Percentiles rank a stretch among this genome's conserved stretches.
phyloP scores from a whole-genome alignment of 2,329 filamentous ascomycete genomes.

The Xylaria sp. region DNA sequence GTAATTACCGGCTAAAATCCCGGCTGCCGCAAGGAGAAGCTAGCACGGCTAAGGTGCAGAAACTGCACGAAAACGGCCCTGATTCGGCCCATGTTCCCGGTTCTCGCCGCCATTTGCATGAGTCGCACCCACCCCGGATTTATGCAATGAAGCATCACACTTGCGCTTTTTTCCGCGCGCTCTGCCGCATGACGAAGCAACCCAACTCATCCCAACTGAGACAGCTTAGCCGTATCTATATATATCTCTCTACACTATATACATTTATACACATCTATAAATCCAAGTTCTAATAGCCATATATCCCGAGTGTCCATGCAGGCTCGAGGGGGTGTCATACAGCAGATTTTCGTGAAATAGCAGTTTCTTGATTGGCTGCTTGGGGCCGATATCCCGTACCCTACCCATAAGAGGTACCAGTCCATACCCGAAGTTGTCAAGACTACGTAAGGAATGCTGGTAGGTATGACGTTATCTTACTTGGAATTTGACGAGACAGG shows the following conservation, averaged over 20 bases:
- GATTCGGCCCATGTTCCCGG: conserved; percentile 35
- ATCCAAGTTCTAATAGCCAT: no score
- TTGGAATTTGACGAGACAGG: no score
- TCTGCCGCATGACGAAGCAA: neutral
- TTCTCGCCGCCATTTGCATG: conserved; percentile 29
- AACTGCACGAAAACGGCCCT: conserved; percentile 16
- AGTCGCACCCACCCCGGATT: conserved; percentile 3
- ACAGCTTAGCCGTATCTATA: neutral
- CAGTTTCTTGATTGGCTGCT: no score
- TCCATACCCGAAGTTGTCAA: no score
- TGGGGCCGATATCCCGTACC: no score
- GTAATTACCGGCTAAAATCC: conserved; percentile 38
- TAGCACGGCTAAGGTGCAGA: conserved; percentile 12
- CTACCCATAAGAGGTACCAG: no score
- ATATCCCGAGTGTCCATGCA: neutral
- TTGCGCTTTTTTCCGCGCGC: conserved; percentile 9
- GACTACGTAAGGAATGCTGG: no score
- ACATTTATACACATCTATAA: neutral
- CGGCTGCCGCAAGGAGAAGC: conserved; percentile 29
- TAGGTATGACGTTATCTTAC: no score
- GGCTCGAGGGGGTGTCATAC: neutral
- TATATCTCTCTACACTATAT: neutral
- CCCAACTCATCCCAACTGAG: neutral
- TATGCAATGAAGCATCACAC: conserved; percentile 7
- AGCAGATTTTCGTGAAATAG: neutral